A percentile compares a stretch with the other conserved stretches of the same genome.
Conservation (phyloP, 345 rosid genomes). For the Euphorbia peplus region DNA sequence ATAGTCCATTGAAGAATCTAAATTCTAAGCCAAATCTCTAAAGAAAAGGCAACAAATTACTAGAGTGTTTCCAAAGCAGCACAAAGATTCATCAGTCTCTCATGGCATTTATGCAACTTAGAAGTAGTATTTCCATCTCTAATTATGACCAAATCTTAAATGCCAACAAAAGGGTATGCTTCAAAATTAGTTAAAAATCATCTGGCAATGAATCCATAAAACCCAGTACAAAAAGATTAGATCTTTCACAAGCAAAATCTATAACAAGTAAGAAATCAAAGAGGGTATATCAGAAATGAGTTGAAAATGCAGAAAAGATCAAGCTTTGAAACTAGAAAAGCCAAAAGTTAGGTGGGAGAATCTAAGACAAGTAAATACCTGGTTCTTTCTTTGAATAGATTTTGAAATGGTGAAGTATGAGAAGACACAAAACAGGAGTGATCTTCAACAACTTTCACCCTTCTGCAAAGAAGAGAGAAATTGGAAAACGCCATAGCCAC, state of each 20-base stretch:
- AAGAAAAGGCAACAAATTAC: not conserved
- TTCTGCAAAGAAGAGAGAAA: slow-evolving; percentile 14
- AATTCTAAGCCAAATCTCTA: not conserved
- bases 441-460: slow-evolving; percentile 22
- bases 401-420: slow-evolving; percentile 20
- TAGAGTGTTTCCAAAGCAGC: not conserved
- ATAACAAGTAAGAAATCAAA: not conserved
- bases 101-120: too few species aligned
- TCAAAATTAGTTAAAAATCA: not conserved
- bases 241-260: not conserved
- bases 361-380: slow-evolving; percentile 28
- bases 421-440: slow-evolving; percentile 17
- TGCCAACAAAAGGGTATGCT: not conserved
- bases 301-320: not conserved
- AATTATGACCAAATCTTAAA: not conserved
- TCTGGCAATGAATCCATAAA: not conserved
- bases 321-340: not conserved
- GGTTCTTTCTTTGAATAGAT: slow-evolving; percentile 14
- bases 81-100: too few species aligned
- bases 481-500: slow-evolving; percentile 45
- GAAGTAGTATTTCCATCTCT: not conserved
- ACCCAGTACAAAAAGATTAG: not conserved
- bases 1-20: not conserved
- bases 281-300: not conserved
- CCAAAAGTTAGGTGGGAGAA: not conserved